Evolutionary conservation across 208 protist species (phyloP), one percentile per base, ranked within the genome.

Genomic region (Acanthamoeba royreba): DNA sequence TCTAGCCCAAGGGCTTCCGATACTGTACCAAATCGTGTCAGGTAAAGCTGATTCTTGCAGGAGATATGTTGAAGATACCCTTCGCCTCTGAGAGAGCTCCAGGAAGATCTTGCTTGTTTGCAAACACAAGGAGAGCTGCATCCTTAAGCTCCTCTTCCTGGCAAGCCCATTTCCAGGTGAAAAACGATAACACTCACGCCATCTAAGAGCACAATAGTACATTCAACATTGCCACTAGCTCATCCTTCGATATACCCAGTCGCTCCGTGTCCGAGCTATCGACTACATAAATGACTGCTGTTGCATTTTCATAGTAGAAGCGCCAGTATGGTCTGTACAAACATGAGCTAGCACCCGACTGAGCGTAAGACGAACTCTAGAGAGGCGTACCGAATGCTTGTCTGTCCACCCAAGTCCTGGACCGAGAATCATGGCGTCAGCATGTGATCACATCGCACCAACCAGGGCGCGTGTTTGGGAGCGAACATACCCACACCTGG

Each of bases 101-200:
- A 1, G 94, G 92, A 40, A 98, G 42, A 96, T 98, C 98, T 86
- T 99, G 98, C 95, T 99, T 99, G 94, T 99, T 99, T 2, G 98
- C 98, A 89, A 99, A 98, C 8, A 99, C 97, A 13, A 99, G 42
- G 35, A 99, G 95, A 40, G 96, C 90, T 1, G 98, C 93, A 33
- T 98, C 97, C 83, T 98, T 97, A n/a, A 99, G 94, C 95, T 99
- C 98, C 19, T 99, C 98, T 85, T 99, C 98, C 88, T 97, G 42
- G 19, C 4, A 35, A 9, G 47, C 11, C n/a, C n/a, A n/a, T n/a
- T 55, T 11, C 7, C 19, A 81, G 31, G 13, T 49, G 55, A 92
- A 55, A 9, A 17, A 11, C 31, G 28, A 38, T 5, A 9, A 58
- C n/a, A n/a, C n/a, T n/a, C n/a, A n/a, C n/a, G n/a, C n/a, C n/a